Base-by-base conservation (phyloP, 805 yeast genomes). In the Kluyveromyces siamensis region DNA sequence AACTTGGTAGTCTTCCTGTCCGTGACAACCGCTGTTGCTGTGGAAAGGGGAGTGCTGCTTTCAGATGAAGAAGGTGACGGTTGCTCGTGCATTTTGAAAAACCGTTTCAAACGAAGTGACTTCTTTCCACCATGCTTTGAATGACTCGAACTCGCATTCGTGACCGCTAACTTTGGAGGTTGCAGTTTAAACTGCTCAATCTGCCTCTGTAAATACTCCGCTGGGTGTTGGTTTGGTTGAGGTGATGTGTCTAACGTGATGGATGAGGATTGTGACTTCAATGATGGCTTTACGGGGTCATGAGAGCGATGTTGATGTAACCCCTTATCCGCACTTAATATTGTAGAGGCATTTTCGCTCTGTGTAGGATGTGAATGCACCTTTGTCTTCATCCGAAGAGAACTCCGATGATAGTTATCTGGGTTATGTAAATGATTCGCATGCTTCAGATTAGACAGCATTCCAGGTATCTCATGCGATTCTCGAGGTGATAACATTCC, bases 31-130 rank as follows among this genome's bases (percentile, higher is more conserved):
- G 49, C 43, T 19, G 50, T 50, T 17, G 50, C 44, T 44, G 48
- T 14, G 16, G 46, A 35, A 11, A 37, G 27, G 11, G 11, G 19
- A 10, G 40, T 17, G 19, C 17, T 17, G 19, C 40, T 17, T 13
- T 19, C 25, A 4, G 35, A 13, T 13, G 35, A 52, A 46, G 54
- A 35, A 35, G 40, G n/a, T 52, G 54, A 19, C 53, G 61, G 6
- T 61, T 63, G 52, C 75, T 78, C 58, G 39, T 43, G 45, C 14
- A 43, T 37, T 27, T 77, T 76, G 61, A 80, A 72, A 59, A 77
- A 79, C 48, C 84, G 60, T 54, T 70, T 75, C 55, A 80, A 61
- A 46, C 58, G 68, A 37, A 60, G 43, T 6, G 62, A 52, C 39
- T 57, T 56, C 48, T 56, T 58, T 37, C 52, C 48, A 27, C 19